phyloP scores from a whole-genome alignment of 129 eudicot genomes.

The Gnaphalium uliginosum region DNA sequence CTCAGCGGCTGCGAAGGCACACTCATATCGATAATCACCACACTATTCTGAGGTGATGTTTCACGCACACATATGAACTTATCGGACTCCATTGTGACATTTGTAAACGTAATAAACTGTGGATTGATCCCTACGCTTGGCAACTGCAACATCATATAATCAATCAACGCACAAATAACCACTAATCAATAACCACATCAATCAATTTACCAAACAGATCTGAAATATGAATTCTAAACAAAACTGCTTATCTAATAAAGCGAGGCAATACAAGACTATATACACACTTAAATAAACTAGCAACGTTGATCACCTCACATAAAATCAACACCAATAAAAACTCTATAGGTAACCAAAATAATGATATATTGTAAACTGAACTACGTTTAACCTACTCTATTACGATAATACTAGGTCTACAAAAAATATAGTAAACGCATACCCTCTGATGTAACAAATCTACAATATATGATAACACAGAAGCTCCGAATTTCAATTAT shows the following conservation, averaged over 20 bases:
- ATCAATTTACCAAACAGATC: constrained; percentile 34
- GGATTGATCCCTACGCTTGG: constrained; percentile 87
- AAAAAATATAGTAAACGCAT: background rate
- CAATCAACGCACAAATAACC: background rate
- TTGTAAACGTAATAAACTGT: constrained; percentile 91
- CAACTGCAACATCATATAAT: constrained; percentile 57
- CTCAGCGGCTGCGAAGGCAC: constrained; percentile 96
- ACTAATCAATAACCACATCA: background rate
- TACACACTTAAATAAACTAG: constrained; percentile 11
- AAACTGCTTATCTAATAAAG: constrained; percentile 24
- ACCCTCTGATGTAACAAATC: constrained; percentile 14
- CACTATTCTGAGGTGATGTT: constrained; percentile 94
- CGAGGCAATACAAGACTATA: constrained; percentile 15
- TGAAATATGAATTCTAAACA: constrained; percentile 17
- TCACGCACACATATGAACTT: constrained; percentile 93
- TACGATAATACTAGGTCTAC: background rate
- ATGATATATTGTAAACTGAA: constrained; percentile 5
- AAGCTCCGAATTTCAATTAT: constrained; percentile 5
- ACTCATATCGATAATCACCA: constrained; percentile 90
- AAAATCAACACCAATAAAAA: constrained; percentile 14
- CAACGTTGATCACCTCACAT: constrained; percentile 20
- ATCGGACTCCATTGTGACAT: constrained; percentile 99
- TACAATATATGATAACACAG: constrained; percentile 1
- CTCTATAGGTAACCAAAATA: background rate
- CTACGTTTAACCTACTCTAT: constrained; percentile 6